These are phyloP conservation scores for Cudoniella acicularis DNA, from an alignment of 495 filamentous ascomycete species.

Conservation along the genomic window DNA sequence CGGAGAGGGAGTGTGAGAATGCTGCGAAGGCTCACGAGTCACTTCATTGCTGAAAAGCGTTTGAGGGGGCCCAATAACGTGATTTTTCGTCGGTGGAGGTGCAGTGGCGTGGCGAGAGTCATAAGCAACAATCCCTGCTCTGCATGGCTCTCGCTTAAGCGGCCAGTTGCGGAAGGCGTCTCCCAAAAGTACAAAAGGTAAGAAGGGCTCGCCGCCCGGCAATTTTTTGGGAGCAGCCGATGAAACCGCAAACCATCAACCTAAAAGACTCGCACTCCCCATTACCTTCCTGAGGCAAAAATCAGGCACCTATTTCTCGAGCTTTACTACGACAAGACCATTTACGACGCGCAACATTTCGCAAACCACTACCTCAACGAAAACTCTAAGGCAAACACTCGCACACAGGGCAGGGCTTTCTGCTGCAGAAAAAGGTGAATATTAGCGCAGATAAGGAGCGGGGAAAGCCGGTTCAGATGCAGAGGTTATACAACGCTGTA, in stretches of 20 bases:
- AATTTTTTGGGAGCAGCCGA: neutral
- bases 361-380: neutral
- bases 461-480: slow-evolving; percentile 9
- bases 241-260: too few species aligned
- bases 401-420: too few species aligned
- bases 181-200: neutral
- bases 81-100: too few species aligned
- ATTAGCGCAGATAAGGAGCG: neutral
- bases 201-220: neutral
- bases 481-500: slow-evolving; percentile 15
- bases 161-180: neutral
- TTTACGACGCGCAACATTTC: neutral
- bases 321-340: too few species aligned
- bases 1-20: too few species aligned
- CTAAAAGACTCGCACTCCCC: too few species aligned
- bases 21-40: too few species aligned
- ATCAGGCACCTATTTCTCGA: too few species aligned
- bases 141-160: neutral
- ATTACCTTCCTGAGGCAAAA: too few species aligned
- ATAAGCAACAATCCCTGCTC: neutral
- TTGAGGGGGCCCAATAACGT: too few species aligned
- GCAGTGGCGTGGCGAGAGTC: neutral
- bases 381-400: neutral
- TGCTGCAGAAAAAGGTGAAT: slow-evolving; percentile 21
- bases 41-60: too few species aligned